Evolutionary conservation across 1,139 yeast species (phyloP), one percentile per base, ranked within the genome.

Genomic region (Debaryomyces nepalensis): DNA sequence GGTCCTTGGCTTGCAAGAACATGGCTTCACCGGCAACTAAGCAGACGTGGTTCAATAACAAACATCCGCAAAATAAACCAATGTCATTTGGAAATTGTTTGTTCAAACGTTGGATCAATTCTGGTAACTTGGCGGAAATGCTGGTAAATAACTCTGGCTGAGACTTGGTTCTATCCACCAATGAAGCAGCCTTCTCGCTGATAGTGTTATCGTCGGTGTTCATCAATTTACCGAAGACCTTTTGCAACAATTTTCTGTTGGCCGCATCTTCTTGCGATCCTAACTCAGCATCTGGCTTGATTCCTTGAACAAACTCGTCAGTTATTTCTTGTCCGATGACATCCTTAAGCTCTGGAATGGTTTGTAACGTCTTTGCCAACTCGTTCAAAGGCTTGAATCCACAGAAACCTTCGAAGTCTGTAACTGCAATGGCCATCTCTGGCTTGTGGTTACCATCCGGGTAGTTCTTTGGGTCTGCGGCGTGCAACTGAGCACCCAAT

Each of bases 401-500:
- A 66, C 99, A 93, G 70, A 93, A 91, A 0, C 97, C 99, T 71
- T 93, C 98, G 57, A 93, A 93, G 47, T 81, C 88, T 14, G 98
- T 91, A 42, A 93, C 82, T 8, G 99, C 99, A 62, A 93, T 82
- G 41, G 99, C 98, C 98, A 93, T 95, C 67, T 93, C 99, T 16
- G 99, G 99, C 73, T 93, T 93, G 70, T 93, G 99, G 73, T 93
- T 93, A 62, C 83, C 96, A 68, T 93, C 99, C 3, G 98, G 99
- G 64, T 95, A 93, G 68, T 93, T 87, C 56, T 83, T 82, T 42
- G 99, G 98, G 68, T 93, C 98, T 23, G 75, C 68, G 10, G 78
- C 76, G 60, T 87, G 96, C 57, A 93, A 75, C 50, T 80, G 80
- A 34, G 78, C 82, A 29, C 87, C 99, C 44, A 93, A 74, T 21